Percentiles rank a stretch among this genome's conserved stretches.
phyloP scores from a whole-genome alignment of 495 filamentous ascomycete genomes.

The Chaetomium cochliodes region DNA sequence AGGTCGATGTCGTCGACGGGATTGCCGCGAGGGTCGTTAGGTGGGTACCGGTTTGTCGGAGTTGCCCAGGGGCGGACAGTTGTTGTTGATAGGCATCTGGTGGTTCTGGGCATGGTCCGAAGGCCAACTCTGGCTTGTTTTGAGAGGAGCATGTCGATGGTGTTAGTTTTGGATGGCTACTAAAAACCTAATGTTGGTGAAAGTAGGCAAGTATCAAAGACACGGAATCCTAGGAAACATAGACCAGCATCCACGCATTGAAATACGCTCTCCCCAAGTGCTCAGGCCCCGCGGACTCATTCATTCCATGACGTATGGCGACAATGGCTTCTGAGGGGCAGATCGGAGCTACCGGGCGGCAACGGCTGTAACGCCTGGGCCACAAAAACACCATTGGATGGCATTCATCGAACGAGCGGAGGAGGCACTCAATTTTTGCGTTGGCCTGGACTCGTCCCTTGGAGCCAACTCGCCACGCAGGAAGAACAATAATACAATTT shows the following conservation, averaged over 20 bases:
- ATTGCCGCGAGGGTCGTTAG: not conserved
- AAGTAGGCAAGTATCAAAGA: not conserved
- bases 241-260: not conserved
- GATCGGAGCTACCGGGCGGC: conserved; percentile 2
- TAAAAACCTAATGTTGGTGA: not conserved
- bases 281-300: not conserved
- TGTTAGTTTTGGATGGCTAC: not conserved
- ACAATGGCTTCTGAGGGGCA: not conserved
- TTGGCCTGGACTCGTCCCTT: not conserved
- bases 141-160: not conserved
- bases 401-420: not conserved
- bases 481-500: not conserved
- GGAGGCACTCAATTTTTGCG: not conserved
- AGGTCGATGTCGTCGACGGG: conserved; percentile 31
- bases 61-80: conserved; percentile 2
- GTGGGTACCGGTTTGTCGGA: not conserved
- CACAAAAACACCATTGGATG: conserved; percentile 1
- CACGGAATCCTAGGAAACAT: not conserved
- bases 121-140: not conserved
- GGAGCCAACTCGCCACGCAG: too few relatives aligned
- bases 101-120: not conserved
- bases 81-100: conserved; percentile 19
- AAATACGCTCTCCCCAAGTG: conserved; percentile 4
- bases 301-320: conserved; percentile 16
- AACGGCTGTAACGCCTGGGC: conserved; percentile 9